phyloP scores from a whole-genome alignment of 495 filamentous ascomycete species.

The Aspergillus asperescens region DNA sequence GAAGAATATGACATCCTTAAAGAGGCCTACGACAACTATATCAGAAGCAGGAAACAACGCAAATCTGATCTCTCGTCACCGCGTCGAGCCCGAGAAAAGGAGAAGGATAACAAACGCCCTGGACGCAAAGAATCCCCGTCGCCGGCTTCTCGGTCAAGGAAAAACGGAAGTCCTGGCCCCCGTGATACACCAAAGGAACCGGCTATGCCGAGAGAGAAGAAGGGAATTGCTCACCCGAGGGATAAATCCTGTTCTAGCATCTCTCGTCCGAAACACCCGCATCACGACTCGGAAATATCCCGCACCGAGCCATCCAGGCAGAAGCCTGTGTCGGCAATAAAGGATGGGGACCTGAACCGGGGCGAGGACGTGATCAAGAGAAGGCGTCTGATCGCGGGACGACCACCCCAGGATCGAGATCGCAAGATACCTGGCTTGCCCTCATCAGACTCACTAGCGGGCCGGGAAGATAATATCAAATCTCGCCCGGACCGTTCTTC shows the following conservation, averaged over 20 bases:
- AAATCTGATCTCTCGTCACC: constrained; percentile 47
- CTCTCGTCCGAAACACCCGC: constrained; percentile 4
- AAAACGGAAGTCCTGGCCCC: constrained; percentile 36
- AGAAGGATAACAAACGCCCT: constrained; percentile 46
- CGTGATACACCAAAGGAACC: constrained; percentile 31
- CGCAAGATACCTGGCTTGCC: constrained; percentile 33
- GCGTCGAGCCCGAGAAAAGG: constrained; percentile 53
- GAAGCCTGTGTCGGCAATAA: constrained; percentile 21
- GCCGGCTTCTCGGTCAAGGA: constrained; percentile 42
- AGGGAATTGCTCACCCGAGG: constrained; percentile 31
- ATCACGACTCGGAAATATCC: constrained; percentile 26
- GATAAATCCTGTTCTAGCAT: constrained; percentile 1
- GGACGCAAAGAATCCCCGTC: constrained; percentile 46
- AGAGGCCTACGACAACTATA: constrained; percentile 65
- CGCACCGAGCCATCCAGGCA: constrained; percentile 23
- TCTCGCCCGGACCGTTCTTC: constrained; percentile 33
- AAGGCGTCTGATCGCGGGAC: constrained; percentile 40
- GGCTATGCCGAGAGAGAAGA: constrained; percentile 27
- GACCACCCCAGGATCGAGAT: constrained; percentile 39
- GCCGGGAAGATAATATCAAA: constrained; percentile 33
- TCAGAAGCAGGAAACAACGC: constrained; percentile 37
- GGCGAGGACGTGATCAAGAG: constrained; percentile 36
- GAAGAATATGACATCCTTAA: constrained; percentile 81
- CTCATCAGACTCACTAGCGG: constrained; percentile 41
- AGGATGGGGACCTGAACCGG: constrained; percentile 34